Conservation (phyloP, 768 basidiomycete genomes). For the Scleroderma bovista region DNA sequence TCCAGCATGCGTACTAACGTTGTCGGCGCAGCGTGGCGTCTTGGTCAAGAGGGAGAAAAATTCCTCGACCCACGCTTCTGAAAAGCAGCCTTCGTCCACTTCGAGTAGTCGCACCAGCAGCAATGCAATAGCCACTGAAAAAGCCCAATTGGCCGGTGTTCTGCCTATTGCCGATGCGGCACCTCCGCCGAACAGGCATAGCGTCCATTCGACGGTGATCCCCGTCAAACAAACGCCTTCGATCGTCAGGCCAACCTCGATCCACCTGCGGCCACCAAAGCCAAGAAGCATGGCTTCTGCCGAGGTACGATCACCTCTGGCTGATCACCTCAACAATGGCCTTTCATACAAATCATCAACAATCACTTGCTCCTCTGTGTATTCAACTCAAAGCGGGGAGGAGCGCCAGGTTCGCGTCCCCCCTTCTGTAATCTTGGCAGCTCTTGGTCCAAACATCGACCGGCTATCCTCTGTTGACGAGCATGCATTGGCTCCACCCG, state of each 20-base stretch:
- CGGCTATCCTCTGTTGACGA: conserved; percentile 5
- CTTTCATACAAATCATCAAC: conserved; percentile 21
- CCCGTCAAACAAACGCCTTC: background rate
- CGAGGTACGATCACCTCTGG: background rate
- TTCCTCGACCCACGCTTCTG: background rate
- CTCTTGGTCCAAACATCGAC: conserved; percentile 26
- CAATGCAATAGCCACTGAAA: background rate
- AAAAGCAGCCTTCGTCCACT: background rate
- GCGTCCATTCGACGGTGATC: background rate
- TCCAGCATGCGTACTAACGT: background rate
- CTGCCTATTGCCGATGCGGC: background rate
- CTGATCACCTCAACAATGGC: background rate
- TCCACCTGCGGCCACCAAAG: background rate
- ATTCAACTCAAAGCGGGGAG: conserved; percentile 36
- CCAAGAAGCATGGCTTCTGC: background rate
- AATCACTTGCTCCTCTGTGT: conserved; percentile 30
- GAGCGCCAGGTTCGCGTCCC: conserved; percentile 27
- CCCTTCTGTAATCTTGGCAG: conserved; percentile 33
- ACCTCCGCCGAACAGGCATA: background rate
- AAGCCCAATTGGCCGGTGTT: background rate
- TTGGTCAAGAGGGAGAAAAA: background rate
- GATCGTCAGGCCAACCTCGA: background rate
- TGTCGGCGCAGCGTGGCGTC: background rate
- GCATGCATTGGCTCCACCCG: background rate
- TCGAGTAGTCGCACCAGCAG: background rate